phyloP scores from a whole-genome alignment of 768 basidiomycete species.

The Lentinula lateritia region DNA sequence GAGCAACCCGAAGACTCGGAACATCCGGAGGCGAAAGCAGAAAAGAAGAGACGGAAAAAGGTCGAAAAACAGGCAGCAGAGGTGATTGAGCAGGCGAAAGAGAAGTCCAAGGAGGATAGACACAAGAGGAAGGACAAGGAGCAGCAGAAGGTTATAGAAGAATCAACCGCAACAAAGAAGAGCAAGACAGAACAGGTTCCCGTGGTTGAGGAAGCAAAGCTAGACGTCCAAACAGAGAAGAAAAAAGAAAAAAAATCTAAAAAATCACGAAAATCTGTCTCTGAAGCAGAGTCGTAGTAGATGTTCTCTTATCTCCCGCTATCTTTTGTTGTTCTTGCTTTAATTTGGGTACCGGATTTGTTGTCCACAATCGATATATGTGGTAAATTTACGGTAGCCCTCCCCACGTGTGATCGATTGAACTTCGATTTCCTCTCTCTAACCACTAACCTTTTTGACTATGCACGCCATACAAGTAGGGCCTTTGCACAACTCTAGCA shows the following conservation, averaged over 20 bases:
- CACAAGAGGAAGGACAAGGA: slow-evolving; percentile 15
- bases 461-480: slow-evolving; percentile 13
- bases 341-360: background rate
- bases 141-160: slow-evolving; percentile 10
- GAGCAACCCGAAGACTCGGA: slow-evolving; percentile 8
- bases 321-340: background rate
- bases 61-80: slow-evolving; percentile 10
- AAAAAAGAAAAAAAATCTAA: slow-evolving; percentile 20
- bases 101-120: slow-evolving; percentile 9
- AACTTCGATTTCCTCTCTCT: background rate
- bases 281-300: background rate
- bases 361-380: background rate
- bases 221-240: slow-evolving; percentile 10
- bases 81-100: slow-evolving; percentile 5
- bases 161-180: slow-evolving; percentile 12
- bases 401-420: background rate
- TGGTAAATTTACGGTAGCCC: background rate
- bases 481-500: background rate
- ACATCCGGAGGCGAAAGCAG: background rate
- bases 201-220: slow-evolving; percentile 7
- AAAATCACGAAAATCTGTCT: background rate
- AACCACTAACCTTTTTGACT: background rate
- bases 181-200: slow-evolving; percentile 17
- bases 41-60: background rate
- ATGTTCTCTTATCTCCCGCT: background rate